Conservation (phyloP, 768 basidiomycete species). For the Tylopilus felleus region DNA sequence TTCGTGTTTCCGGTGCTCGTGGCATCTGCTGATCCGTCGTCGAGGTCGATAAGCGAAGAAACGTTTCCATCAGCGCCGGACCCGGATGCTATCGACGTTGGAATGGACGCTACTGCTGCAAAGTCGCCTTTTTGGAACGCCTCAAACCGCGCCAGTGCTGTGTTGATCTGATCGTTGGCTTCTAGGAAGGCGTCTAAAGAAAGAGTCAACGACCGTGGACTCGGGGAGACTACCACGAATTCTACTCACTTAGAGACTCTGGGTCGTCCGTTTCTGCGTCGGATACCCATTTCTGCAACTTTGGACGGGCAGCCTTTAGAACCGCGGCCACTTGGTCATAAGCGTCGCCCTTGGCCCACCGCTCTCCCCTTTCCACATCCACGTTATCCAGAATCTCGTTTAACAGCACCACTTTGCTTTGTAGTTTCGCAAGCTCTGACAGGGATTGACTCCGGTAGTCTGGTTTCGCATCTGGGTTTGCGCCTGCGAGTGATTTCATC, state of each 20-base stretch:
- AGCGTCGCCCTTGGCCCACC: slow-evolving; percentile 83
- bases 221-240: neutral
- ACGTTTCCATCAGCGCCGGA: slow-evolving; percentile 23
- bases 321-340: slow-evolving; percentile 95
- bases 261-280: slow-evolving; percentile 88
- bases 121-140: slow-evolving; percentile 93
- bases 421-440: slow-evolving; percentile 88
- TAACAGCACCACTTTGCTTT: slow-evolving; percentile 91
- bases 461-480: slow-evolving; percentile 90
- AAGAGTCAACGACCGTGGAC: neutral
- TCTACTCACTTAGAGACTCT: slow-evolving; percentile 74
- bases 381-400: slow-evolving; percentile 98
- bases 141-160: slow-evolving; percentile 84
- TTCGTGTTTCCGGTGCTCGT: slow-evolving; percentile 20
- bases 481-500: slow-evolving; percentile 94
- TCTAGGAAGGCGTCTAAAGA: slow-evolving; percentile 83
- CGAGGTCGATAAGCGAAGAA: slow-evolving; percentile 74
- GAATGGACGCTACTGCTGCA: slow-evolving; percentile 65
- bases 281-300: slow-evolving; percentile 96
- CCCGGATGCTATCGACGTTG: slow-evolving; percentile 47
- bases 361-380: slow-evolving; percentile 65
- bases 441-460: slow-evolving; percentile 91
- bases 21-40: slow-evolving; percentile 42
- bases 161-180: slow-evolving; percentile 98
- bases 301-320: slow-evolving; percentile 79